Evolutionary conservation across 2,329 filamentous ascomycete species (phyloP), one percentile per base, ranked within the genome.

Genomic region (Colletotrichum sp.): DNA sequence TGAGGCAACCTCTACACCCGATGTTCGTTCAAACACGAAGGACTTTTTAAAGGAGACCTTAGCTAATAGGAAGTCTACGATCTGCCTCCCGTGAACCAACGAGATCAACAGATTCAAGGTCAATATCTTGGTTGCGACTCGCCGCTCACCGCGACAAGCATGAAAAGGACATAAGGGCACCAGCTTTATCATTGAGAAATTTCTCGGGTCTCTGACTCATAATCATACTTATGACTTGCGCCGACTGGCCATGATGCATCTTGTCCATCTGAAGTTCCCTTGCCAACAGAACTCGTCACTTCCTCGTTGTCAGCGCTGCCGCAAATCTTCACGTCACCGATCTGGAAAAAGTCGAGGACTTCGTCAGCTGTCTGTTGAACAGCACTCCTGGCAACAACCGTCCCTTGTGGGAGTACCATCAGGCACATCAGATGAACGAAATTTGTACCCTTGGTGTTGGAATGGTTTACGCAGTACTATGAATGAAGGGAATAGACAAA

Each of bases 361-460:
- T 12, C 6, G 5, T n/a, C 39, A 1, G 18, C 18, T 49, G 18
- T 9, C 5, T 10, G 0, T 21, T n/a, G 9, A 49, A 49, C 3
- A 49, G 39, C 9, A 6, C 18, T 49, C 18, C 18, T 49, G 39
- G 39, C 18, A 2, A 49, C 10, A 21, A 0, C 2, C 6, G 6
- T n/a, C 18, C 0, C 8, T 49, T 49, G 18, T 49, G 9, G 39
- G 10, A n/a, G 18, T 49, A 49, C 18, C 18, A 12, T 49, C 18
- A 49, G 0, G 0, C 4, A n/a, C 39, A 49, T 12, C 18, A 12
- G 9, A 12, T 49, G 0, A 49, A 49, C 5, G 39, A 12, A 18
- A n/a, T 3, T n/a, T 49, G 3, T n/a, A 12, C 0, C 39, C 5
- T n/a, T 49, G 8, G 36, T 9, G 16, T n/a, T n/a, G 18, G 8